These are phyloP conservation scores for Cladosporium sp. DNA, from an alignment of 2,329 filamentous ascomycete genomes.

Conservation along the genomic window DNA sequence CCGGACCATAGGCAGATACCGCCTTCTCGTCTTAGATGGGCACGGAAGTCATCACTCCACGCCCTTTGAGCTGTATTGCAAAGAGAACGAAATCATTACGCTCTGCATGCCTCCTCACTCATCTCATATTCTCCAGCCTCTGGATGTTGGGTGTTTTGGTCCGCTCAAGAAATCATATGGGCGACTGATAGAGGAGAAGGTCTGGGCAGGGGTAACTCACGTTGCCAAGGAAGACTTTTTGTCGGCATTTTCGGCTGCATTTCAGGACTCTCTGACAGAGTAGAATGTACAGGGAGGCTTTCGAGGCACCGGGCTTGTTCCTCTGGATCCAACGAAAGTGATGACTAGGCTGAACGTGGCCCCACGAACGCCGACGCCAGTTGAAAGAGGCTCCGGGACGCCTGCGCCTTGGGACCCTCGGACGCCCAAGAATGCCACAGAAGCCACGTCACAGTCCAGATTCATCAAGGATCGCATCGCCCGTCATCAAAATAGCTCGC, in stretches of 20 bases:
- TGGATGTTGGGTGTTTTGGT: constrained; percentile 13
- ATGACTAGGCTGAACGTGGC: background rate
- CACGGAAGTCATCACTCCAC: background rate
- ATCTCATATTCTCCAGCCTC: constrained; percentile 14
- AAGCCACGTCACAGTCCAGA: background rate
- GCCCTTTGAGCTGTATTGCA: background rate
- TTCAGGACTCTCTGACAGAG: background rate
- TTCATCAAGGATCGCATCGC: background rate
- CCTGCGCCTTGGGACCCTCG: background rate
- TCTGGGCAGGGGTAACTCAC: background rate
- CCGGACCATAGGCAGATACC: background rate
- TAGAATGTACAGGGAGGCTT: background rate
- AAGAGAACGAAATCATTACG: constrained; percentile 18
- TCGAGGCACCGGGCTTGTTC: background rate
- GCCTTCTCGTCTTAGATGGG: background rate
- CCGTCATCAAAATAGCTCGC: background rate
- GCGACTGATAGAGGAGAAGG: background rate
- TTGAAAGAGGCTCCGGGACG: background rate
- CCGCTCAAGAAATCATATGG: constrained; percentile 10
- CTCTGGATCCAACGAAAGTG: background rate
- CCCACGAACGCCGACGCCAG: background rate
- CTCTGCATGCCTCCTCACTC: constrained; percentile 19
- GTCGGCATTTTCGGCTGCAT: background rate
- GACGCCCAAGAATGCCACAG: background rate
- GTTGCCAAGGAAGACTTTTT: background rate